A percentile compares a stretch with the other conserved stretches of the same genome.
Conservation (phyloP, 225 moss, liverwort and hornwort species). For the Thuidium tamariscinum region DNA sequence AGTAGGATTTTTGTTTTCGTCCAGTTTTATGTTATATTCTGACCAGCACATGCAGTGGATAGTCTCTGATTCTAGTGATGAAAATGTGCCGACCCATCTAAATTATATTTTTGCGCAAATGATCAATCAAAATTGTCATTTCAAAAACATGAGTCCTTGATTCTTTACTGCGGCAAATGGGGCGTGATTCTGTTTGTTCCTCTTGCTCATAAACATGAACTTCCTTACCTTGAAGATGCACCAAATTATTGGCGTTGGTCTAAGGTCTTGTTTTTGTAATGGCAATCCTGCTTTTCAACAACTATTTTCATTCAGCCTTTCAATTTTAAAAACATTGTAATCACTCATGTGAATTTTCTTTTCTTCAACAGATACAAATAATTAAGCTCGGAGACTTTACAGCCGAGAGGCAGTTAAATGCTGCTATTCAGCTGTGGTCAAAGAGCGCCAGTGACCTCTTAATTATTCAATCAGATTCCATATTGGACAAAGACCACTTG, state of each 20-base stretch:
- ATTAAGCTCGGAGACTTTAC: conserved; percentile 39
- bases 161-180: background rate
- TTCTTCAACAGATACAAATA: conserved; percentile 13
- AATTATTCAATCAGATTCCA: conserved; percentile 33
- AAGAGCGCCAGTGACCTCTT: conserved; percentile 16
- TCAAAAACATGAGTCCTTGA: background rate
- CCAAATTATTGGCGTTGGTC: background rate
- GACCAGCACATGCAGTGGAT: background rate
- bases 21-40: background rate
- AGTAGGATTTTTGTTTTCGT: background rate
- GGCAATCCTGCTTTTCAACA: background rate
- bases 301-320: background rate
- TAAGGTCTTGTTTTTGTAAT: background rate
- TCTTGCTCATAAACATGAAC: background rate
- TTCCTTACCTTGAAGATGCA: background rate
- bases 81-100: background rate
- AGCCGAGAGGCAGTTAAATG: conserved; percentile 32
- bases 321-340: background rate
- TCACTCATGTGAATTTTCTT: background rate
- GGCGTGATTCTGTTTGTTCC: background rate
- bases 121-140: background rate
- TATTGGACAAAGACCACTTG: conserved; percentile 35
- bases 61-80: no score
- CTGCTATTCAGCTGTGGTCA: conserved; percentile 30
- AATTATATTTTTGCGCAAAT: background rate